Percentiles rank a stretch among this genome's conserved stretches.
Evolutionary conservation across 495 filamentous ascomycete species (phyloP).

Genomic region (Penicillium lagena): DNA sequence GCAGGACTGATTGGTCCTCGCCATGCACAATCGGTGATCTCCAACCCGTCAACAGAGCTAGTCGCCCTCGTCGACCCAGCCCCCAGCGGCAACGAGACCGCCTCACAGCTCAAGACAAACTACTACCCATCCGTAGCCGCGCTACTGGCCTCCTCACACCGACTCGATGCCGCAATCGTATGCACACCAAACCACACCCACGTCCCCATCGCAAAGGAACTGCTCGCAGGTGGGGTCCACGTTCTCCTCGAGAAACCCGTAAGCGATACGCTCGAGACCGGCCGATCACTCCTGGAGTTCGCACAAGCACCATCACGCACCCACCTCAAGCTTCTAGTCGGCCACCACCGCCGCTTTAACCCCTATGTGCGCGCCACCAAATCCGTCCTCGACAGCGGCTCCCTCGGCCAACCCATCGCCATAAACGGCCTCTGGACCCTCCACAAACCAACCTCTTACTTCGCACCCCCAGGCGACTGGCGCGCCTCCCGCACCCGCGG

Average conservation of each 20-base stretch:
- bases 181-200: conserved; percentile 57
- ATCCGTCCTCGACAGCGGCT: conserved; percentile 26
- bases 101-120: conserved; percentile 18
- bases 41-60: conserved; percentile 39
- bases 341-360: conserved; percentile 57
- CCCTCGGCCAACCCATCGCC: conserved; percentile 43
- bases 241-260: conserved; percentile 56
- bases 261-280: conserved; percentile 37
- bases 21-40: conserved; percentile 44
- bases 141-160: conserved; percentile 30
- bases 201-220: conserved; percentile 42
- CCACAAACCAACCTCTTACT: conserved; percentile 47
- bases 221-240: conserved; percentile 43
- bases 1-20: conserved; percentile 53
- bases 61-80: conserved; percentile 46
- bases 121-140: conserved; percentile 31
- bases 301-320: conserved; percentile 11
- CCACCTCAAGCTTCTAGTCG: conserved; percentile 45
- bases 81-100: conserved; percentile 20
- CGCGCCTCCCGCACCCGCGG: conserved; percentile 25
- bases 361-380: conserved; percentile 48
- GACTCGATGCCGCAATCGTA: conserved; percentile 50
- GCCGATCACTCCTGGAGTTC: conserved; percentile 22
- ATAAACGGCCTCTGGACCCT: conserved; percentile 50
- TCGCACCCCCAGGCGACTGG: conserved; percentile 42